These are phyloP conservation scores for Beauveria scarabaeidicola DNA, from an alignment of 2,329 filamentous ascomycete genomes.

Conservation along the genomic window DNA sequence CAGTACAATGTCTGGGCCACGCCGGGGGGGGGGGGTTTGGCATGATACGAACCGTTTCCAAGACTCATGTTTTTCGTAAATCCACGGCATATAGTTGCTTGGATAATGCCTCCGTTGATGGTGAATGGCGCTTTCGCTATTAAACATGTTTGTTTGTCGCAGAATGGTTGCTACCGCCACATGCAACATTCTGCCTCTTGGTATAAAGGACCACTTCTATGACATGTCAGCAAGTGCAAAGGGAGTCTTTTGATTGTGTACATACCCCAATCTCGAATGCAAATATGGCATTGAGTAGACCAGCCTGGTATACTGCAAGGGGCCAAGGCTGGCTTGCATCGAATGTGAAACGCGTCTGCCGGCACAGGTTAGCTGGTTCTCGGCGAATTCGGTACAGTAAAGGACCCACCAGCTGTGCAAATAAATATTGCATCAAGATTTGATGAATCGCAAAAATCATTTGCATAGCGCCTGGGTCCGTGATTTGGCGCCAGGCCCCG, in stretches of 20 bases:
- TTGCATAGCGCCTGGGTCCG: constrained; percentile 10
- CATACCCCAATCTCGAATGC: constrained; percentile 8
- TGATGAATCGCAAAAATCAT: constrained; percentile 10
- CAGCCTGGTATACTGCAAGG: neutral
- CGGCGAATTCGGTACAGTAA: neutral
- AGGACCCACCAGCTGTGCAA: neutral
- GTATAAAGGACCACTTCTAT: constrained; percentile 25
- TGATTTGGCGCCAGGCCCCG: constrained; percentile 29
- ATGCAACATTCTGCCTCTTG: constrained; percentile 25
- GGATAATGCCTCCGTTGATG: constrained; percentile 28
- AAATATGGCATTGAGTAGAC: constrained; percentile 7
- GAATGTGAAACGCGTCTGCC: constrained; percentile 7
- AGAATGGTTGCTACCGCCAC: constrained; percentile 26
- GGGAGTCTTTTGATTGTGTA: neutral
- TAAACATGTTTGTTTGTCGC: constrained; percentile 29
- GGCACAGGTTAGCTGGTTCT: neutral
- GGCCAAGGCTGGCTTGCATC: constrained; percentile 8
- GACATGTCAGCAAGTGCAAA: neutral
- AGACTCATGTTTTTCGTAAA: constrained; percentile 22
- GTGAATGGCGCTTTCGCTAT: constrained; percentile 23
- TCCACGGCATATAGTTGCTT: constrained; percentile 30
- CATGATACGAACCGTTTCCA: constrained; percentile 25
- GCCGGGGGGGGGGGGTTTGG: neutral
- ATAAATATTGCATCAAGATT: constrained; percentile 8
- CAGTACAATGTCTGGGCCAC: neutral